Evolutionary conservation across 129 eudicot species (phyloP).

Genomic region (Saussurea involucrata): DNA sequence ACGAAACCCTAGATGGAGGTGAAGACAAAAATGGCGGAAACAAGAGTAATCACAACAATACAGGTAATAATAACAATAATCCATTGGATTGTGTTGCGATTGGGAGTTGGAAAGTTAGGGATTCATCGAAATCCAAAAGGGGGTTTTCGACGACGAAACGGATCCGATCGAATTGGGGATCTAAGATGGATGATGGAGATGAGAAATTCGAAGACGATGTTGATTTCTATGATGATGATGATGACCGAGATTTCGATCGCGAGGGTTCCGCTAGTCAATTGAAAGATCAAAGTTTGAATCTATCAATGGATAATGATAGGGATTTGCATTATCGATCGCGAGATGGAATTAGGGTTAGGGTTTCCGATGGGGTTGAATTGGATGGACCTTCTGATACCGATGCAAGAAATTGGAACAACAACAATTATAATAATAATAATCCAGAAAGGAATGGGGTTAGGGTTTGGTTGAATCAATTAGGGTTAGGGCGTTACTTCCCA

Average conservation of each 20-base stretch:
- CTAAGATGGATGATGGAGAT: slow-evolving; percentile 21
- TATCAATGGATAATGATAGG: slow-evolving; percentile 34
- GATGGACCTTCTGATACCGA: slow-evolving; percentile 47
- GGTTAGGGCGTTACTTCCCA: slow-evolving; percentile 51
- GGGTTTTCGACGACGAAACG: slow-evolving; percentile 25
- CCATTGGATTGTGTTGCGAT: slow-evolving; percentile 16
- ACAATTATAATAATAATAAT: too few relatives aligned
- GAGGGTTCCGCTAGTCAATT: slow-evolving; percentile 48
- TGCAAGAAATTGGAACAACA: slow-evolving; percentile 28
- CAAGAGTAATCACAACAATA: neutral
- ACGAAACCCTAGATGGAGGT: slow-evolving; percentile 18
- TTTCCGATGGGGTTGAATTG: slow-evolving; percentile 38
- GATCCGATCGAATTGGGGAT: slow-evolving; percentile 40
- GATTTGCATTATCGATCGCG: slow-evolving; percentile 20
- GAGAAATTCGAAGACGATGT: slow-evolving; percentile 25
- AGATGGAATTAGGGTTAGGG: slow-evolving; percentile 33
- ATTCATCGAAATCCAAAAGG: slow-evolving; percentile 22
- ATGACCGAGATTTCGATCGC: slow-evolving; percentile 39
- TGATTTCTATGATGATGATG: slow-evolving; percentile 30
- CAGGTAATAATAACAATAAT: neutral
- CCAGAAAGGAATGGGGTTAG: slow-evolving; percentile 51
- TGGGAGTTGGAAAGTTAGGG: slow-evolving; percentile 44
- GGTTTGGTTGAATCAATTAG: slow-evolving; percentile 61
- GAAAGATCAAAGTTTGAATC: slow-evolving; percentile 49
- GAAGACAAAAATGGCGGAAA: slow-evolving; percentile 20